These are phyloP conservation scores for Durusdinium trenchii DNA, from an alignment of 73 alveolate genomes.

Conservation along the genomic window DNA sequence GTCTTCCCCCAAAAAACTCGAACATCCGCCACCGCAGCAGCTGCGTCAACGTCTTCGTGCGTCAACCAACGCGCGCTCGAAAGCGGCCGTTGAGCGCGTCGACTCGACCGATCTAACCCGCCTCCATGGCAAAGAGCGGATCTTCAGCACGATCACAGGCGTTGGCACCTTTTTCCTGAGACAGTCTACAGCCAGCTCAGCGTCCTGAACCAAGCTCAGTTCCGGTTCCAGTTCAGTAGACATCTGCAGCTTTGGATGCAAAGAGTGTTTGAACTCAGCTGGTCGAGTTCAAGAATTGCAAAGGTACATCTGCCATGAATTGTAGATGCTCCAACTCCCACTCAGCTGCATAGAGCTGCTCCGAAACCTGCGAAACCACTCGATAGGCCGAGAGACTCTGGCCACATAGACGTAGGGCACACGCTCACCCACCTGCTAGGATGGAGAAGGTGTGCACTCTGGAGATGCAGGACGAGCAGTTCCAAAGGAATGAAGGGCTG, in stretches of 20 bases:
- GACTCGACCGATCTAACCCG: too few species aligned
- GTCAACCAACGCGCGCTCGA: too few species aligned
- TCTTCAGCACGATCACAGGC: conserved; percentile 82
- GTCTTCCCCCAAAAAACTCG: too few species aligned
- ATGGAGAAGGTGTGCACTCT: not conserved
- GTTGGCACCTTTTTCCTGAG: conserved; percentile 52
- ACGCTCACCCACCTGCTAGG: conserved; percentile 78
- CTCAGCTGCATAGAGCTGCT: not conserved
- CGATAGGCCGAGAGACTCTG: not conserved
- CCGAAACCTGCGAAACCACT: not conserved
- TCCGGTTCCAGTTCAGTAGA: too few species aligned
- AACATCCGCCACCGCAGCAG: too few species aligned
- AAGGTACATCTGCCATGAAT: not conserved
- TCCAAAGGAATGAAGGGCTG: not conserved
- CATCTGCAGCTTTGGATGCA: too few species aligned
- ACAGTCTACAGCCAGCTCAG: not conserved
- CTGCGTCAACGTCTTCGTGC: too few species aligned
- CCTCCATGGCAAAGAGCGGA: conserved; percentile 72
- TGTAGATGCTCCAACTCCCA: not conserved
- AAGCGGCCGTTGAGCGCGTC: too few species aligned
- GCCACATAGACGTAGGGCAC: conserved; percentile 82
- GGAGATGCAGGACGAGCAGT: not conserved
- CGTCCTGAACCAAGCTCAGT: too few species aligned
- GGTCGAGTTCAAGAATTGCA: not conserved
- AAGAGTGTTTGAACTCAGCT: not conserved